Evolutionary conservation across 2,329 filamentous ascomycete species (phyloP).

Genomic region (Epichloe coenophiala): DNA sequence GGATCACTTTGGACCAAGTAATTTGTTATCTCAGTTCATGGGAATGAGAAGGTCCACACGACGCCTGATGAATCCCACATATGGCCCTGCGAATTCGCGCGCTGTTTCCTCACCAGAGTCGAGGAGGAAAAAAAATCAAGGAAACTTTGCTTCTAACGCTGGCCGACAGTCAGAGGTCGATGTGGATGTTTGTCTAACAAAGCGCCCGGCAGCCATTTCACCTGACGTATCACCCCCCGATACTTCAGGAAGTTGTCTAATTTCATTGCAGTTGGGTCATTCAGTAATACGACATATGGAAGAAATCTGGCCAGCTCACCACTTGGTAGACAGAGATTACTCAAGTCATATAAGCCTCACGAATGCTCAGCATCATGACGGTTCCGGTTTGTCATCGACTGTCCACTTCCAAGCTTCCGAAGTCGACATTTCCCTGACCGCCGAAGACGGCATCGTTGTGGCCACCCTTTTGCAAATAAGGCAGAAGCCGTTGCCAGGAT

Average conservation of each 20-base stretch:
- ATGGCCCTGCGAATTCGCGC: not conserved
- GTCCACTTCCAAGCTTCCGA: conserved; percentile 31
- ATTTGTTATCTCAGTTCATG: conserved; percentile 5
- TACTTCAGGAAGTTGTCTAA: conserved; percentile 26
- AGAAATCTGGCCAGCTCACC: conserved; percentile 30
- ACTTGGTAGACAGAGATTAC: conserved; percentile 50
- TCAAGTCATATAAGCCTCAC: conserved; percentile 8
- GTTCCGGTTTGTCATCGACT: not conserved
- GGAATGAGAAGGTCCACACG: conserved; percentile 1
- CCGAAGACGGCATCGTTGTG: conserved; percentile 53
- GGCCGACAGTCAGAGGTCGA: not conserved
- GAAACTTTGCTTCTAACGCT: not conserved
- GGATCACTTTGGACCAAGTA: not conserved
- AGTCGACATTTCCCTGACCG: conserved; percentile 62
- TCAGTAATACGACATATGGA: conserved; percentile 36
- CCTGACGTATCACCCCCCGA: conserved; percentile 9
- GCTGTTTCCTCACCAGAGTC: not conserved
- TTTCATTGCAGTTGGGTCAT: conserved; percentile 36
- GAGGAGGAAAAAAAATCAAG: not conserved
- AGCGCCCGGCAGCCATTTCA: not conserved
- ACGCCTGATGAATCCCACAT: not conserved
- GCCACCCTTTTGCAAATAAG: conserved; percentile 60
- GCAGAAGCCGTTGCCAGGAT: conserved; percentile 52
- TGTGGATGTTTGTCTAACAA: not conserved
- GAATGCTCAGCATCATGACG: conserved; percentile 18